Conservation (phyloP, 768 basidiomycete genomes). For the Russula brevipes region DNA sequence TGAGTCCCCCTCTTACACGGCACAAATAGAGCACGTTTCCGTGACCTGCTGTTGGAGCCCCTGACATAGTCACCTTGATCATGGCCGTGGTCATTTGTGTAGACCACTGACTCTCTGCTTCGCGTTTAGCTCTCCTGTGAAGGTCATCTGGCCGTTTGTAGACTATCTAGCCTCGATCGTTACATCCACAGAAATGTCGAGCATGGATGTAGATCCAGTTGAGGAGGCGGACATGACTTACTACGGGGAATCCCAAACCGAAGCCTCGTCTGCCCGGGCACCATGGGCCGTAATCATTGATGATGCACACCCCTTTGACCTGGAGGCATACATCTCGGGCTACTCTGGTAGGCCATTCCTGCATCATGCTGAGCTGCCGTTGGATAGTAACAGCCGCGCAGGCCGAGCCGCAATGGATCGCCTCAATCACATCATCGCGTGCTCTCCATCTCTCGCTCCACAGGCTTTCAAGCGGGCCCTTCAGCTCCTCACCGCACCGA, state of each 20-base stretch:
- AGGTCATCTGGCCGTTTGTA: not conserved
- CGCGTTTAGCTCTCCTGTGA: not conserved
- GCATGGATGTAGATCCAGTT: conserved; percentile 23
- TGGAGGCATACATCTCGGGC: conserved; percentile 70
- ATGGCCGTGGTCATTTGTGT: not conserved
- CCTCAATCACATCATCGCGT: conserved; percentile 58
- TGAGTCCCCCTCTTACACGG: not conserved
- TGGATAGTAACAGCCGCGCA: conserved; percentile 28
- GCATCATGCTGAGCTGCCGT: not conserved
- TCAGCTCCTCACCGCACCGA: conserved; percentile 45
- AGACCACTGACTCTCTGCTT: conserved; percentile 1
- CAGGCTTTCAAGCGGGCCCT: conserved; percentile 69
- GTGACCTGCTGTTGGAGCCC: not conserved
- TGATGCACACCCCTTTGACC: conserved; percentile 81
- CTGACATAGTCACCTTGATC: not conserved
- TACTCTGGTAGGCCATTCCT: conserved; percentile 58
- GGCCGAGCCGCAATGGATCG: conserved; percentile 76
- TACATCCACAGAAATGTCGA: conserved; percentile 14
- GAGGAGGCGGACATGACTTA: conserved; percentile 20
- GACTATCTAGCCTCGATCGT: not conserved
- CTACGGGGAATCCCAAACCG: conserved; percentile 4
- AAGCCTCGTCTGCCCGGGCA: conserved; percentile 13
- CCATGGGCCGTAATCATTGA: conserved; percentile 41
- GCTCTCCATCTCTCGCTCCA: conserved; percentile 63
- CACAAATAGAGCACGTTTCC: not conserved